These are phyloP conservation scores for Pistacia atlantica DNA, from an alignment of 345 rosid genomes.

Conservation along the genomic window DNA sequence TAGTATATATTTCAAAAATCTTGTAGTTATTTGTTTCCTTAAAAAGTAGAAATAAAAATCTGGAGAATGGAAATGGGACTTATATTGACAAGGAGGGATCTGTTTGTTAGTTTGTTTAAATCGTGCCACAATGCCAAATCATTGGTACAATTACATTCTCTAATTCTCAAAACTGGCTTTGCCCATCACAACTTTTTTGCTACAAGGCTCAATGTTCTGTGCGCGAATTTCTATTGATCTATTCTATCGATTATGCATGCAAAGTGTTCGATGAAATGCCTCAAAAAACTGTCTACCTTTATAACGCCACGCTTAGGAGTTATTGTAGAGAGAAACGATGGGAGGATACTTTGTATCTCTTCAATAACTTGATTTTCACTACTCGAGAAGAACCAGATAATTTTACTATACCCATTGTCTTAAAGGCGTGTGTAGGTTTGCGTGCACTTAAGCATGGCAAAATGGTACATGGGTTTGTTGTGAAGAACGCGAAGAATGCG, in stretches of 20 bases:
- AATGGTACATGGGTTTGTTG: slow-evolving; percentile 48
- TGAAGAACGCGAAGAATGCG: slow-evolving; percentile 29
- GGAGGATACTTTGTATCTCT: slow-evolving; percentile 32
- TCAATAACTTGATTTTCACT: slow-evolving; percentile 29
- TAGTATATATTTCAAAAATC: too few relatives aligned
- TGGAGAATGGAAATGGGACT: too few relatives aligned
- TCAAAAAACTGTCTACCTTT: slow-evolving; percentile 42
- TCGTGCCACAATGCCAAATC: slow-evolving; percentile 28
- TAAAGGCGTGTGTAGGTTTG: slow-evolving; percentile 52
- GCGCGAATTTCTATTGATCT: neutral
- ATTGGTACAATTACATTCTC: slow-evolving; percentile 27
- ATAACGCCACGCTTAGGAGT: slow-evolving; percentile 51
- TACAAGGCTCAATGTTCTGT: slow-evolving; percentile 20
- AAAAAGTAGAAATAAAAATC: too few relatives aligned
- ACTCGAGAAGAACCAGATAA: slow-evolving; percentile 42
- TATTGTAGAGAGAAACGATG: slow-evolving; percentile 38
- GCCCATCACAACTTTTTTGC: slow-evolving; percentile 25
- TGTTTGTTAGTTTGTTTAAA: slow-evolving; percentile 13
- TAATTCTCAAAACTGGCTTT: slow-evolving; percentile 31
- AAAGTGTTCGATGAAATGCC: slow-evolving; percentile 57
- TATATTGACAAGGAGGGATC: slow-evolving; percentile 24
- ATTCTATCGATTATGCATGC: slow-evolving; percentile 35
- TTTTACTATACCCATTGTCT: slow-evolving; percentile 43
- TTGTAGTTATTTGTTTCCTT: too few relatives aligned
- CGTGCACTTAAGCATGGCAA: slow-evolving; percentile 39